Base-by-base conservation (phyloP, 1,284 basidiomycete species). In the Irpex sp. region DNA sequence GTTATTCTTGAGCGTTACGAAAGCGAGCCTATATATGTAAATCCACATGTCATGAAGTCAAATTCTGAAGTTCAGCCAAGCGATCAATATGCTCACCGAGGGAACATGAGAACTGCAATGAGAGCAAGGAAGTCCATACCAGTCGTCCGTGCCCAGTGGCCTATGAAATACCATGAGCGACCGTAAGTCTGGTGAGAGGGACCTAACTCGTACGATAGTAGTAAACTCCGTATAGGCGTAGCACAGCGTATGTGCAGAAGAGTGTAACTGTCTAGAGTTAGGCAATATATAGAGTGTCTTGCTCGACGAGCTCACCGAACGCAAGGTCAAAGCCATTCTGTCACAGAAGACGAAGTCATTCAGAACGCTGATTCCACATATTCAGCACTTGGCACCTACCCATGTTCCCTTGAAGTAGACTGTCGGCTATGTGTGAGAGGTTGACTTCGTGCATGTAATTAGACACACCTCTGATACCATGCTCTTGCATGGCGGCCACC, bases 401-500 rank as follows among this genome's bases (percentile, higher is more conserved):
- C 90, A 92, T 57, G 90, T 93, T 35, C 90, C 90, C 69, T 88
- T 92, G 75, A 90, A 90, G 73, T 88, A 93, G 9, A 93, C 90
- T 91, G 43, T 17, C 5, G 9, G 2, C 8, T 43, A 43, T 9
- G n/a, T 13, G 49, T 50, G 13, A 17, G 15, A n/a, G 17, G 7
- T 8, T 50, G 49, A 21, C 13, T 50, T 21, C 13, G 8, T 17
- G 11, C 11, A 50, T 19, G 17, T n/a, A 21, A 8, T 17, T 19
- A 50, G 13, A 67, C 71, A 5, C 66, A 85, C 92, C 89, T 83
- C 85, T 88, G 59, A 97, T 85, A 0, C 95, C 95, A 71, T 95
- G 95, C 73, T 97, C 95, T 72, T 97, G 92, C 86, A 97, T 93
- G 2, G 94, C 90, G 7, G 95, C 95, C 11, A 95, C 79, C 73